A percentile compares a stretch with the other conserved stretches of the same genome.
Conservation (phyloP, 306 rosid species). For the Fragaria iinumae region DNA sequence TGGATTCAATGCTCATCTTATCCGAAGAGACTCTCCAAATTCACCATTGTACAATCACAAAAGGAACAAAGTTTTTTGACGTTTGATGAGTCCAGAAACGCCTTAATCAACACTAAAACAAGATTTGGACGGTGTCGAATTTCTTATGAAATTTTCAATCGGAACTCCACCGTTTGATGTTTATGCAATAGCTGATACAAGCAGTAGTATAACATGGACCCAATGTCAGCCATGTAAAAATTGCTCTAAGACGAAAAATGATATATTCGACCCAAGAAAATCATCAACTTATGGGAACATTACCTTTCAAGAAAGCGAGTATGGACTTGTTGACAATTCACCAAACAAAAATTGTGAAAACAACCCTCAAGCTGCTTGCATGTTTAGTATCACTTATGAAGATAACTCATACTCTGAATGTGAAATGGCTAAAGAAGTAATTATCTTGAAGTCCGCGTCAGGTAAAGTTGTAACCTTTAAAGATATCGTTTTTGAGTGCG, state of each 20-base stretch:
- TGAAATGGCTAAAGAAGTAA: conserved; percentile 39
- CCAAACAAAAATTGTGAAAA: neutral
- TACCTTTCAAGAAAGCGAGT: conserved; percentile 44
- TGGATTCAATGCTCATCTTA: conserved; percentile 34
- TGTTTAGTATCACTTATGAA: conserved; percentile 39
- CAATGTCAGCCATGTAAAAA: conserved; percentile 46
- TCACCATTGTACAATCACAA: conserved; percentile 29
- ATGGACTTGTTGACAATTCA: conserved; percentile 16
- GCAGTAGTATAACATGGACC: conserved; percentile 54
- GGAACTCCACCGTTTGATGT: conserved; percentile 56
- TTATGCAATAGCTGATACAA: conserved; percentile 52
- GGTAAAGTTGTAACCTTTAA: conserved; percentile 21
- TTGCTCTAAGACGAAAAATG: conserved; percentile 44
- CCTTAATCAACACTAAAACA: neutral
- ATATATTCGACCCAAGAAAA: conserved; percentile 43
- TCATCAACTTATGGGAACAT: conserved; percentile 39
- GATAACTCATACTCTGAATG: conserved; percentile 35
- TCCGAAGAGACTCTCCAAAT: conserved; percentile 26
- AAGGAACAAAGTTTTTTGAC: neutral
- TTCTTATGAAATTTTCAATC: conserved; percentile 50
- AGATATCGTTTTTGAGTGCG: conserved; percentile 49
- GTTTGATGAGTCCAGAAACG: neutral
- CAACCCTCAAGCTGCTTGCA: conserved; percentile 24
- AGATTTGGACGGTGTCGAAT: conserved; percentile 28
- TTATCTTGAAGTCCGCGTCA: conserved; percentile 28